Base-by-base conservation (phyloP, 768 basidiomycete species). In the Asterophora parasitica region DNA sequence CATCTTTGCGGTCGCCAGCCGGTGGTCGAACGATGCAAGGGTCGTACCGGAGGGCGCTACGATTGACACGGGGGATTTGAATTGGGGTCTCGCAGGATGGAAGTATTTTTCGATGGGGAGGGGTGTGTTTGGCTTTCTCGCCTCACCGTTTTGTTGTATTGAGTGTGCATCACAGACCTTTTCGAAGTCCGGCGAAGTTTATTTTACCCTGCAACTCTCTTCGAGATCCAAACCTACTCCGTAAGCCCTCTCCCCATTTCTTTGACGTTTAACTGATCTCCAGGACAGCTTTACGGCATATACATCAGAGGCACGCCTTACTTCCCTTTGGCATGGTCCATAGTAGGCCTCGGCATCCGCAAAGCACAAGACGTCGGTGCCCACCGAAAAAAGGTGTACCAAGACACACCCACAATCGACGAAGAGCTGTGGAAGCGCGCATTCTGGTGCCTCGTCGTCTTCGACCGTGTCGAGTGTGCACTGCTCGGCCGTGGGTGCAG, bases 371-470 rank as follows among this genome's bases (percentile, higher is more conserved):
- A 92, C 54, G 73, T 88, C 3, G 90, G 90, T 19, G 83, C 82
- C 5, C 90, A 92, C 57, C 74, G 82, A 40, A 81, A 72, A 58
- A 79, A 73, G 54, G 71, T 76, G 1, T 85, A 86, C 48, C 66
- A 67, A 3, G 56, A 60, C 5, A 64, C 63, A 51, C 69, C 75
- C 6, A 73, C 67, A 56, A 51, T 44, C 27, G 51, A 57, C 11
- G 76, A 80, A 31, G 87, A 91, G 53, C 69, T 86, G 12, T 88
- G 84, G 79, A 89, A 86, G 60, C 78, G 90, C 20, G 82, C 81
- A 0, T 88, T 90, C 59, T 89, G 85, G 86, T 77, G 73, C 52
- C 71, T 88, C 4, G 70, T 83, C 10, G 68, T 76, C 5, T 73
- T 79, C 43, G 85, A 88, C 53, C 77, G 82, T 32, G 61, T 81